phyloP scores from a whole-genome alignment of 75 land plant genomes.

The Cunninghamia lanceolata region DNA sequence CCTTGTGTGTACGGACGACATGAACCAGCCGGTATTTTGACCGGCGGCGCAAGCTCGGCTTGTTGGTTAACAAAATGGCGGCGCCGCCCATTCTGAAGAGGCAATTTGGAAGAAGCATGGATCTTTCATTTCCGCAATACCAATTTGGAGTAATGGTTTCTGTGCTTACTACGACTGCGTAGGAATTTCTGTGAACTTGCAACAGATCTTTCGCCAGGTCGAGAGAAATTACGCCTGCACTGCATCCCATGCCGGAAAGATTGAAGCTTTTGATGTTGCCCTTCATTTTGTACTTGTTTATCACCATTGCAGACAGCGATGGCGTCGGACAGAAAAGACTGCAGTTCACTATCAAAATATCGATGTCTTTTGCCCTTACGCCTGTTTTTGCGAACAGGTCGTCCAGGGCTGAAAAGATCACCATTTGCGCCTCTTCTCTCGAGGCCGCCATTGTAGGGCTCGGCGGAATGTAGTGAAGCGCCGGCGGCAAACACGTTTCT shows the following conservation, averaged over 20 bases:
- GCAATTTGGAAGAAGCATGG: slow-evolving; percentile 53
- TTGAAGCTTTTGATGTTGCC: slow-evolving; percentile 44
- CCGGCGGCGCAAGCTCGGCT: slow-evolving; percentile 3
- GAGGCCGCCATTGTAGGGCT: slow-evolving; percentile 44
- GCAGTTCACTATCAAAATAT: slow-evolving; percentile 45
- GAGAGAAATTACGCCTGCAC: slow-evolving; percentile 41
- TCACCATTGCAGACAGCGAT: slow-evolving; percentile 45
- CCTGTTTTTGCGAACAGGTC: slow-evolving; percentile 42
- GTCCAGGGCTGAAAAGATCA: slow-evolving; percentile 45
- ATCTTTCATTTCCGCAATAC: slow-evolving; percentile 43
- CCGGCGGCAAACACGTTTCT: slow-evolving; percentile 38
- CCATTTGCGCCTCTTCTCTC: slow-evolving; percentile 38
- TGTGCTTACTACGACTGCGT: slow-evolving; percentile 43
- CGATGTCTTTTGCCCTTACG: slow-evolving; percentile 39
- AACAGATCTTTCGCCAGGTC: slow-evolving; percentile 41
- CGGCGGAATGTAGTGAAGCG: slow-evolving; percentile 36
- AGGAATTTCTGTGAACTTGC: slow-evolving; percentile 30
- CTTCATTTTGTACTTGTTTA: slow-evolving; percentile 39
- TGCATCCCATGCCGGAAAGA: slow-evolving; percentile 51
- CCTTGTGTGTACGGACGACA: slow-evolving; percentile 43
- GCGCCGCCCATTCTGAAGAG: slow-evolving; percentile 53
- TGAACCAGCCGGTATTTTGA: slow-evolving; percentile 47
- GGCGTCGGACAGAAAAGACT: slow-evolving; percentile 51
- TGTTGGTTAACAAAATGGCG: slow-evolving; percentile 42
- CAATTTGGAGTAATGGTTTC: slow-evolving; percentile 48